These are phyloP conservation scores for Phytophthora parvispora DNA, from an alignment of 352 stramenopile genomes.

Conservation along the genomic window DNA sequence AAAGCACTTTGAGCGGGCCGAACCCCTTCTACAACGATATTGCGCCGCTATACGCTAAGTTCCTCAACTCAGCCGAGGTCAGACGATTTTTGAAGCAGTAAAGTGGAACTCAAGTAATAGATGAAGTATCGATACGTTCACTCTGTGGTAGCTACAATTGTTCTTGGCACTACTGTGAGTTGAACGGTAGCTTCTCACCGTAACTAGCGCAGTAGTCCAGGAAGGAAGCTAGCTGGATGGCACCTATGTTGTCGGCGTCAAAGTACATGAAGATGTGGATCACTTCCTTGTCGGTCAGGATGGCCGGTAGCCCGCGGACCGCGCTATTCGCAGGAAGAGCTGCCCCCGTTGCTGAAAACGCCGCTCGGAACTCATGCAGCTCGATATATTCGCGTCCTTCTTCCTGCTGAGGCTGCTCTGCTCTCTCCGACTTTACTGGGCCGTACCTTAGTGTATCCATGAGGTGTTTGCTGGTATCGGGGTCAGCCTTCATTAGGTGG, in stretches of 20 bases:
- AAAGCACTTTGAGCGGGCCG: slow-evolving; percentile 27
- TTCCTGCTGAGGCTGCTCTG: slow-evolving; percentile 23
- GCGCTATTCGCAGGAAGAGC: slow-evolving; percentile 8
- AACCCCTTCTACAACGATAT: slow-evolving; percentile 86
- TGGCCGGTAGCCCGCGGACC: slow-evolving; percentile 11
- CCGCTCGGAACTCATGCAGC: slow-evolving; percentile 55
- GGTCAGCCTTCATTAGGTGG: slow-evolving; percentile 23
- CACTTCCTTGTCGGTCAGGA: slow-evolving; percentile 58
- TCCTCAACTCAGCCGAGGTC: slow-evolving; percentile 75
- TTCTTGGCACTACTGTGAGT: slow-evolving; percentile 6
- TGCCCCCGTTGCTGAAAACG: slow-evolving; percentile 21
- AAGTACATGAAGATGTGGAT: slow-evolving; percentile 89
- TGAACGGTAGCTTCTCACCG: slow-evolving; percentile 28
- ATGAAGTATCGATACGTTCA: slow-evolving; percentile 3
- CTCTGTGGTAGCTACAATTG: background rate
- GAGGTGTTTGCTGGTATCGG: slow-evolving; percentile 34
- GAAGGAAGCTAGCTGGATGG: slow-evolving; percentile 53
- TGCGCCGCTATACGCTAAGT: slow-evolving; percentile 77
- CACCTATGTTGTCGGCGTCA: slow-evolving; percentile 70
- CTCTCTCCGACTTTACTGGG: slow-evolving; percentile 1
- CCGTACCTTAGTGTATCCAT: slow-evolving; percentile 22
- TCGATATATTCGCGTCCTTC: slow-evolving; percentile 48
- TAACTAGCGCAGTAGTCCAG: slow-evolving; percentile 47
- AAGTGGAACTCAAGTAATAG: background rate
- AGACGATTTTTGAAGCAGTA: slow-evolving; percentile 63